These are phyloP conservation scores for Saccharomyces kudriavzevii DNA, from an alignment of 805 yeast genomes.

Conservation along the genomic window DNA sequence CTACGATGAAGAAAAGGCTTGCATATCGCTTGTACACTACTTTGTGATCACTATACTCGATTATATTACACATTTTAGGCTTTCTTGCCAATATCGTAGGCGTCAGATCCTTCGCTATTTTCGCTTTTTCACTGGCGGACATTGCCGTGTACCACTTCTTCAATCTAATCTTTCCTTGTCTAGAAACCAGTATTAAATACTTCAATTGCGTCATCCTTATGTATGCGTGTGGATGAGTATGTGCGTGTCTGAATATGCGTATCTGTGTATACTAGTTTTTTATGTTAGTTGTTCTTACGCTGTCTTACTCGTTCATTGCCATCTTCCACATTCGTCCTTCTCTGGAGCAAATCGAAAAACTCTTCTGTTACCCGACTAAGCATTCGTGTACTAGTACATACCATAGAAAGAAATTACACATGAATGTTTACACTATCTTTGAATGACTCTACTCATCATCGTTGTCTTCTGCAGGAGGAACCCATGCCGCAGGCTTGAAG, in stretches of 20 bases:
- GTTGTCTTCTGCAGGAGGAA: slow-evolving; percentile 39
- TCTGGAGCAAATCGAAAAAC: background rate
- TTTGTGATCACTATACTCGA: slow-evolving; percentile 70
- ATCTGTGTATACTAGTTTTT: background rate
- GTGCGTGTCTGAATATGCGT: too few species aligned
- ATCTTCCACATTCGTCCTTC: background rate
- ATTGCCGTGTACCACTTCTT: slow-evolving; percentile 88
- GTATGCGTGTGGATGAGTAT: background rate
- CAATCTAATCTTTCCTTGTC: slow-evolving; percentile 91
- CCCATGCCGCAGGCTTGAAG: slow-evolving; percentile 66
- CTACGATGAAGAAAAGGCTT: slow-evolving; percentile 81
- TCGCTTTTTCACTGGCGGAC: slow-evolving; percentile 76
- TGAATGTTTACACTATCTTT: background rate
- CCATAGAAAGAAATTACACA: background rate
- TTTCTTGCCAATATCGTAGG: slow-evolving; percentile 78
- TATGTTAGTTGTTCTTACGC: background rate
- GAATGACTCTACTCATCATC: slow-evolving; percentile 11
- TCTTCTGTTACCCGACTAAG: background rate
- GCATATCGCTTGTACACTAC: slow-evolving; percentile 91
- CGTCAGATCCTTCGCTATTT: slow-evolving; percentile 76
- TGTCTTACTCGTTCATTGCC: background rate
- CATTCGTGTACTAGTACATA: background rate
- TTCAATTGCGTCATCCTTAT: slow-evolving; percentile 40
- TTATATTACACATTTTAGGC: slow-evolving; percentile 90
- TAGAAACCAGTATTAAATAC: slow-evolving; percentile 71